Evolutionary conservation across 331 rosid species (phyloP).

Genomic region (Erythrophleum ivorense): DNA sequence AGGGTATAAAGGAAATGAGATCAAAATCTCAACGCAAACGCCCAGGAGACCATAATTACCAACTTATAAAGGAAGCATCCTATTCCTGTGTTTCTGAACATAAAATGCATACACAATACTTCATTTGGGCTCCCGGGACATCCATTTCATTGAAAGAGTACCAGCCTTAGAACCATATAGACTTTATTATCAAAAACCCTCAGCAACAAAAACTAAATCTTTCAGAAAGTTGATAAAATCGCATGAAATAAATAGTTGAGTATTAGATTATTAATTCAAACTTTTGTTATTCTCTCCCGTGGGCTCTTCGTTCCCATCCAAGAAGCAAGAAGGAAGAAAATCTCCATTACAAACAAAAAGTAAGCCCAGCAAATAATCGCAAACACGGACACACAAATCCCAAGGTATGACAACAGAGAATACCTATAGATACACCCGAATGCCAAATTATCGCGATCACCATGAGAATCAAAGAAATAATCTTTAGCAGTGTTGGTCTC

Average conservation of each 20-base stretch:
- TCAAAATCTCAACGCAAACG: constrained; percentile 4
- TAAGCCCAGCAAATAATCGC: neutral
- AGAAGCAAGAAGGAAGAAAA: neutral
- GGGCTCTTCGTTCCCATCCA: neutral
- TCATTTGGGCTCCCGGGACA: neutral
- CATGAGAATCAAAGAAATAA: constrained; percentile 79
- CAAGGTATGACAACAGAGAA: neutral
- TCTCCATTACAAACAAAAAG: neutral
- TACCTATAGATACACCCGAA: constrained; percentile 89
- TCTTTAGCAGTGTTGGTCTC: constrained; percentile 61
- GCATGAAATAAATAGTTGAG: constrained; percentile 1
- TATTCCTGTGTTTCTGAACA: neutral
- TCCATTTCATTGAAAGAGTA: neutral
- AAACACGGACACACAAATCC: neutral
- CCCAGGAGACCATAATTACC: neutral
- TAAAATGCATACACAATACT: neutral
- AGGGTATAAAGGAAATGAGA: neutral
- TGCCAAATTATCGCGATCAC: constrained; percentile 87
- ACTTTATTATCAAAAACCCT: constrained; percentile 13
- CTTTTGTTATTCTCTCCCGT: neutral
- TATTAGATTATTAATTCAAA: neutral
- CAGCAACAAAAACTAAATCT: constrained; percentile 14
- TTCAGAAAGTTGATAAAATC: constrained; percentile 13
- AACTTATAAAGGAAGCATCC: neutral
- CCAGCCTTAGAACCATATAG: constrained; percentile 5